Evolutionary conservation across 306 rosid species (phyloP), one percentile per base, ranked within the genome.

Genomic region (Sicyos edulis): DNA sequence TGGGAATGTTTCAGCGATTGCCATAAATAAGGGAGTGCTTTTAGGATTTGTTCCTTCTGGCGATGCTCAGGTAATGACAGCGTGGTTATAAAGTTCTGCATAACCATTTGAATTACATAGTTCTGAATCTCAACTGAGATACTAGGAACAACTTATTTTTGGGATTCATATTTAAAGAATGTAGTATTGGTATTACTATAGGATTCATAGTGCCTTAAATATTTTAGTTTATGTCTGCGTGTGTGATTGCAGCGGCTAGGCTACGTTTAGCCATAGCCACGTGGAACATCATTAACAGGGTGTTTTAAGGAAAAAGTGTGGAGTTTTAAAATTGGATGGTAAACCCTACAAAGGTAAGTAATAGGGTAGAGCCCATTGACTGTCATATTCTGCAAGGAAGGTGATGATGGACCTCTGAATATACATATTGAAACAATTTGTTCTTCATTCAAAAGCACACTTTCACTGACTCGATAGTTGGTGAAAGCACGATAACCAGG

Each of bases 1-100:
- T 45, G 99, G 99, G 58, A 84, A 74, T 54, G 97, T 93, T 74
- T 86, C 88, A 15, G 99, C 99, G 22, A 87, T 93, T 97, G 76
- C 99, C 9, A 81, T 93, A 42, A 78, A 88, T 54, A 85, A 74
- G 85, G 99, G 99, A 77, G 72, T 93, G 83, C 97, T 93, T 80
- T 78, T 93, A 37, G 99, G 92, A 52, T 93, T 93, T 73, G 74
- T 88, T 80, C 92, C 97, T 74, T 93, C 99, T 42, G 82, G 78
- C 53, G 85, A 84, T 63, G 65, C 54, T 62, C 73, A 82, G 96
- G 99, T 91, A 82, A 42, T 34, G 75, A 71, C 19, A 2, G 4
- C 4, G 34, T 52, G 5, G 20, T 52, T n/a, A 19, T 37, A 21
- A 44, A 20, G 2, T 66, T 66, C 3, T 66, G 12, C 0, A 11